These are phyloP conservation scores for Cylindrotheca fusiformis DNA, from an alignment of 108 stramenopile species.

Conservation along the genomic window DNA sequence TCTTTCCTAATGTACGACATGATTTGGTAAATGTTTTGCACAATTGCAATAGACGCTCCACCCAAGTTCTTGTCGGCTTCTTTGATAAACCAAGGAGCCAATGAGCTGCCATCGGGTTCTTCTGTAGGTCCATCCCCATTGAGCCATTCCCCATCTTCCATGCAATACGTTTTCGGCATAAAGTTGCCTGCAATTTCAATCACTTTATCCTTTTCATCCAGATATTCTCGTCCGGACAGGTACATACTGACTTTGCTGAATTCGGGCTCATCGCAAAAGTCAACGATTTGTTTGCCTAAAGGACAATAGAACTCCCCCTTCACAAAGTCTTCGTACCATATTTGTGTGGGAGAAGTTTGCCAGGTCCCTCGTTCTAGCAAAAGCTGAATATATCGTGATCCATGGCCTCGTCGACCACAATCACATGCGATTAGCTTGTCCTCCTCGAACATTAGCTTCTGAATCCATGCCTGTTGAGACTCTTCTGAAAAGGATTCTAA, in stretches of 20 bases:
- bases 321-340: conserved; percentile 45
- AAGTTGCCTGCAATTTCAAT: conserved; percentile 24
- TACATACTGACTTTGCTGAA: conserved; percentile 42
- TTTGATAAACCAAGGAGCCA: conserved; percentile 48
- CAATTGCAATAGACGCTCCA: conserved; percentile 21
- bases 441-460: background rate
- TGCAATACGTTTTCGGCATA: conserved; percentile 42
- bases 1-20: conserved; percentile 7
- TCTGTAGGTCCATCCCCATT: conserved; percentile 7
- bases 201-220: conserved; percentile 54
- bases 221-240: conserved; percentile 38
- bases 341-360: conserved; percentile 37
- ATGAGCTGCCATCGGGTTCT: background rate
- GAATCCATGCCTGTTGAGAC: background rate
- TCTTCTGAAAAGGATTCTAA: background rate
- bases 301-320: conserved; percentile 44
- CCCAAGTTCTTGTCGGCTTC: conserved; percentile 47
- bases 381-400: conserved; percentile 24
- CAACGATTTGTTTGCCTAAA: conserved; percentile 33
- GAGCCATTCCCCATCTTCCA: conserved; percentile 14
- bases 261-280: conserved; percentile 53
- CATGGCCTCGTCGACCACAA: conserved; percentile 41
- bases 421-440: conserved; percentile 7
- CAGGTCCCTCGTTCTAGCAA: conserved; percentile 19
- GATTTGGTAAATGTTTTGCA: conserved; percentile 16